Percentiles rank a stretch among this genome's conserved stretches.
Conservation (phyloP, 2,329 filamentous ascomycete species). For the Xylariales sp. region DNA sequence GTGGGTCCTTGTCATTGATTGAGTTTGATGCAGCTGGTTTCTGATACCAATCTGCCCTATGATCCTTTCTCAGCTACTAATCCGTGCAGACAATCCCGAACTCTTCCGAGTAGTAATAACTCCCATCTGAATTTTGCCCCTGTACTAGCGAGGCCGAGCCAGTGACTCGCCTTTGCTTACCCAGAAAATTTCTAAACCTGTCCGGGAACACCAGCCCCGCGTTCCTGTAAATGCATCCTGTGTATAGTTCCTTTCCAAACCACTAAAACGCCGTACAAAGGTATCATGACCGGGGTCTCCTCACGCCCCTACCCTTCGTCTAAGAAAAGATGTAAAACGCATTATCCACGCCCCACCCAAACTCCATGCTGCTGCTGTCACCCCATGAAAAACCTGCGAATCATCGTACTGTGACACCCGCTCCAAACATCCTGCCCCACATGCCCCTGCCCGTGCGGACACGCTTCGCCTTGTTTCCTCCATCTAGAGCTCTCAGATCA, state of each 20-base stretch:
- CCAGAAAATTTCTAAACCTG: not conserved
- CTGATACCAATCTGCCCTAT: too few relatives aligned
- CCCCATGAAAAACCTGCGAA: conserved; percentile 7
- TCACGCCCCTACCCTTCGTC: too few relatives aligned
- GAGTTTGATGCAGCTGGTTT: not conserved
- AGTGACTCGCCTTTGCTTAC: not conserved
- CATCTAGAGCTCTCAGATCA: conserved; percentile 45
- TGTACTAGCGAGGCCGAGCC: not conserved
- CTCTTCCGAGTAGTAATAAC: too few relatives aligned
- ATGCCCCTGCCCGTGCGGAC: conserved; percentile 43
- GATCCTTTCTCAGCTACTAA: too few relatives aligned
- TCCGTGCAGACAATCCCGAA: too few relatives aligned
- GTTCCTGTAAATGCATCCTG: conserved; percentile 4
- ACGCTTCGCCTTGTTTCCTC: conserved; percentile 41
- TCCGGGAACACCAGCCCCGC: not conserved
- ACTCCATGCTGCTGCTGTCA: conserved; percentile 10
- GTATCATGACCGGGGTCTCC: conserved; percentile 3
- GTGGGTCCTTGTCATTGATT: not conserved
- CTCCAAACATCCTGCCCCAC: conserved; percentile 50
- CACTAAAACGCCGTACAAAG: conserved; percentile 6
- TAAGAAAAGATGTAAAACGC: conserved; percentile 3
- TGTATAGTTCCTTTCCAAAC: not conserved
- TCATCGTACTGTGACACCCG: conserved; percentile 34
- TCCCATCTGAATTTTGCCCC: too few relatives aligned
- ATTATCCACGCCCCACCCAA: conserved; percentile 3